Evolutionary conservation across 306 rosid genomes (phyloP).

Genomic region (Gynostemma pentaphyllum): DNA sequence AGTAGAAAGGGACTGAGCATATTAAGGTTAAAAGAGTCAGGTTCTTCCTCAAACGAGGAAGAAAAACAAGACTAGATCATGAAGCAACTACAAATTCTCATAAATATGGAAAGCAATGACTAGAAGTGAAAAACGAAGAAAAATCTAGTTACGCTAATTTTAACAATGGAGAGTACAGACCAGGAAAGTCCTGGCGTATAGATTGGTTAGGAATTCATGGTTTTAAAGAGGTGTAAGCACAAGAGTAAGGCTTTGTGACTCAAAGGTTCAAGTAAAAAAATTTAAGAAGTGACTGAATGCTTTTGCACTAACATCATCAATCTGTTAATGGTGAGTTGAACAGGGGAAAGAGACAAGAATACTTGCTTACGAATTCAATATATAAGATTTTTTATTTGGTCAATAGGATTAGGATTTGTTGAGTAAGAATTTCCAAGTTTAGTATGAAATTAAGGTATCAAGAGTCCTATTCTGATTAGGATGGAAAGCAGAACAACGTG

Average conservation of each 20-base stretch:
- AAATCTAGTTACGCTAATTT: not conserved
- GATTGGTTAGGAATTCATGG: not conserved
- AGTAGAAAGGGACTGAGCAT: not conserved
- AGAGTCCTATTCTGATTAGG: not conserved
- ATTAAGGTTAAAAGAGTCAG: not conserved
- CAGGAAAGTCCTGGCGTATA: no score
- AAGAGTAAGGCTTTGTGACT: not conserved
- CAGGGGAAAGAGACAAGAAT: not conserved
- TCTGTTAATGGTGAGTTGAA: not conserved
- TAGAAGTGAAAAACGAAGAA: no score
- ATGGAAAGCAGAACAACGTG: not conserved
- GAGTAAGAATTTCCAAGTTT: not conserved
- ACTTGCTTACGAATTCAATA: not conserved
- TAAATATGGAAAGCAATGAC: not conserved
- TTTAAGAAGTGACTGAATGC: not conserved
- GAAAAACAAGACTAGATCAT: not conserved
- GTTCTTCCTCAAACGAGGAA: not conserved
- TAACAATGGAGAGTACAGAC: not conserved
- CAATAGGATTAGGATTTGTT: not conserved
- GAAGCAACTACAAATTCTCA: not conserved
- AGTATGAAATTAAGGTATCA: not conserved
- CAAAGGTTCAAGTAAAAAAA: not conserved
- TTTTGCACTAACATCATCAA: no score
- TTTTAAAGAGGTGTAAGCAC: not conserved
- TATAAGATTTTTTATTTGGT: not conserved